These are phyloP conservation scores for Pythium volutum DNA, from an alignment of 352 stramenopile genomes.

Conservation along the genomic window DNA sequence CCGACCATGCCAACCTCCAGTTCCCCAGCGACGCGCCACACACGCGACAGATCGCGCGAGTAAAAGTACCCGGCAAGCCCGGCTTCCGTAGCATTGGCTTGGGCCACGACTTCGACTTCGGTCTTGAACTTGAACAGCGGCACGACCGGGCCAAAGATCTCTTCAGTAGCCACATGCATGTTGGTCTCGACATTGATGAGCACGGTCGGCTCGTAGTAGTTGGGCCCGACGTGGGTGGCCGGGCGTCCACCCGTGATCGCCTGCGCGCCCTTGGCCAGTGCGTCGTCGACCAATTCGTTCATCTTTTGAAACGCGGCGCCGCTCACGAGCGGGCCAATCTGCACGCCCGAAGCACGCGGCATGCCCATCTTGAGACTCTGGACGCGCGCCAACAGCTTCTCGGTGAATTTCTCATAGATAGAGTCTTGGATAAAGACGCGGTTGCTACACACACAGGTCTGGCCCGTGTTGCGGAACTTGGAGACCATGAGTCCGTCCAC, in stretches of 20 bases:
- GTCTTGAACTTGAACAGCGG: conserved; percentile 91
- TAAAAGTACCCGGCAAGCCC: conserved; percentile 96
- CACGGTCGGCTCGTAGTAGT: conserved; percentile 96
- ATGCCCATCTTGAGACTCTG: conserved; percentile 88
- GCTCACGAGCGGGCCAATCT: conserved; percentile 95
- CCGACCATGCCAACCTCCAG: conserved; percentile 94
- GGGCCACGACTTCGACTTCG: conserved; percentile 92
- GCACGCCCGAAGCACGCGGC: conserved; percentile 61
- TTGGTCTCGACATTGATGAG: conserved; percentile 79
- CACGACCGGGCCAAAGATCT: conserved; percentile 97
- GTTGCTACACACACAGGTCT: conserved; percentile 89
- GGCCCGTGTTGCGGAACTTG: conserved; percentile 90
- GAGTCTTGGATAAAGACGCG: conserved; percentile 93
- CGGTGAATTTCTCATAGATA: conserved; percentile 93
- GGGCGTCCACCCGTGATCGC: conserved; percentile 72
- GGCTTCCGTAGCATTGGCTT: conserved; percentile 91
- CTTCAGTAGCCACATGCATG: conserved; percentile 90
- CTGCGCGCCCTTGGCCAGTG: conserved; percentile 89
- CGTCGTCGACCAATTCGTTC: conserved; percentile 82
- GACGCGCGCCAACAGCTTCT: conserved; percentile 67
- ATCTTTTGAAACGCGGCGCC: conserved; percentile 85
- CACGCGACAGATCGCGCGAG: conserved; percentile 85
- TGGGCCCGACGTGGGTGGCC: conserved; percentile 34
- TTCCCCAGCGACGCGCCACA: conserved; percentile 82
- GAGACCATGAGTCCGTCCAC: conserved; percentile 79